A percentile compares a stretch with the other conserved stretches of the same genome.
phyloP scores from a whole-genome alignment of 768 basidiomycete species.

The Gautieria morchelliformis region DNA sequence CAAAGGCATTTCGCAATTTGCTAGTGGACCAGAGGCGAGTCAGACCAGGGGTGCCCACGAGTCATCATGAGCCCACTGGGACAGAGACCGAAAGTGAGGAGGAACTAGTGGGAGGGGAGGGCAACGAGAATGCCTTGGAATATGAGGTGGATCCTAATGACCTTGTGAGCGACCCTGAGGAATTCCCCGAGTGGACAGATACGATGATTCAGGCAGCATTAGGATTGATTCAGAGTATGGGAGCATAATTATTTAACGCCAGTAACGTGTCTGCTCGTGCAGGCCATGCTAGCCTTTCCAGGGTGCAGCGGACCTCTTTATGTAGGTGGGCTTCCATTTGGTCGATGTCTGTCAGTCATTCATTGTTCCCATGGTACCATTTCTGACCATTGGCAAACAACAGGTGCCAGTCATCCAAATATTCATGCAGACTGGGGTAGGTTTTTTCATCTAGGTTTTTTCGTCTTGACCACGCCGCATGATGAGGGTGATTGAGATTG shows the following conservation, averaged over 20 bases:
- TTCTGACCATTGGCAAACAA: neutral
- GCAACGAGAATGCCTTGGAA: too few relatives aligned
- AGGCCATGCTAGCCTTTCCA: neutral
- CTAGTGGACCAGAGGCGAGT: neutral
- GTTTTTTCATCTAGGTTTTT: too few relatives aligned
- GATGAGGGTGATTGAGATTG: too few relatives aligned
- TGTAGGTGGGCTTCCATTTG: neutral
- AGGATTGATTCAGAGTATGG: conserved; percentile 10
- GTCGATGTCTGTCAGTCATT: neutral
- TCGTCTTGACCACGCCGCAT: too few relatives aligned
- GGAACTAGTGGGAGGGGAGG: too few relatives aligned
- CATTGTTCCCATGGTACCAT: neutral
- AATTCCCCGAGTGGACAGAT: conserved; percentile 1
- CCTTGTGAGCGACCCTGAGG: conserved; percentile 8
- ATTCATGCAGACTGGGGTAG: conserved; percentile 4
- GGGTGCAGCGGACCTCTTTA: neutral
- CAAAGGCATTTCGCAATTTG: neutral
- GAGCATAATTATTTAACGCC: conserved; percentile 7
- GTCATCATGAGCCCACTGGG: neutral
- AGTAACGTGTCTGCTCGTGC: neutral
- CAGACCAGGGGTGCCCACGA: neutral
- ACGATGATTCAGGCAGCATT: conserved; percentile 4
- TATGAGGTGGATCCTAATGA: too few relatives aligned
- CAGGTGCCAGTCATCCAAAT: neutral
- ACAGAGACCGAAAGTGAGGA: too few relatives aligned